phyloP scores from a whole-genome alignment of 257 asterid genomes.

The Parsonsia alboflavescens region DNA sequence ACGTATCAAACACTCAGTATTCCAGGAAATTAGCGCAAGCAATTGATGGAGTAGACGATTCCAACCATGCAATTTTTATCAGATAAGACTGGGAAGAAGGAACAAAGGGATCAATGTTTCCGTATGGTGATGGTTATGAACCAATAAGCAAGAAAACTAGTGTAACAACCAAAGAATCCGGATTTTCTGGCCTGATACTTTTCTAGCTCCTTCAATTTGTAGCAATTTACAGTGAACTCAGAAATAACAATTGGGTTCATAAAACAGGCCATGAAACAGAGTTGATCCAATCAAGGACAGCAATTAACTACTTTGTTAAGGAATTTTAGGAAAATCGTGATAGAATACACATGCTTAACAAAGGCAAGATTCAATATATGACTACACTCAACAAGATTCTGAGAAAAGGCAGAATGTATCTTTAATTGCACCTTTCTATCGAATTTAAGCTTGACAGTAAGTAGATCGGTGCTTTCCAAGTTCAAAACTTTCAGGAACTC shows the following conservation, averaged over 20 bases:
- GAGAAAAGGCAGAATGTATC: neutral
- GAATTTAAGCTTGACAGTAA: slow-evolving; percentile 52
- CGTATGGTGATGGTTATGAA: neutral
- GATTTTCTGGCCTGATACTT: neutral
- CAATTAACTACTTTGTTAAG: neutral
- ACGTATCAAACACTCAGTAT: neutral
- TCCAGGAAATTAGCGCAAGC: neutral
- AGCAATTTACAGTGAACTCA: neutral
- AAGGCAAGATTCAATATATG: neutral
- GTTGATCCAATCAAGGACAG: neutral
- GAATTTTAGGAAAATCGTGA: neutral
- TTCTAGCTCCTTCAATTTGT: too few relatives aligned
- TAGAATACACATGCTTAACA: neutral
- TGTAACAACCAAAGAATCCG: neutral
- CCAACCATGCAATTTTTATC: neutral
- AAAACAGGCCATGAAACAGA: neutral
- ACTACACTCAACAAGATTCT: neutral
- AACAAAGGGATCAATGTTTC: neutral
- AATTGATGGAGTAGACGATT: neutral
- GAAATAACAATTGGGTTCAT: neutral
- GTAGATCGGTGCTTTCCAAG: slow-evolving; percentile 46
- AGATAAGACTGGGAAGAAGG: neutral
- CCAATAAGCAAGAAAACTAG: neutral
- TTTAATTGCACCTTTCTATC: slow-evolving; percentile 41
- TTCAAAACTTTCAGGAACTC: slow-evolving; percentile 61